phyloP scores from a whole-genome alignment of 2,329 filamentous ascomycete genomes.

The Fonsecaea monophora region DNA sequence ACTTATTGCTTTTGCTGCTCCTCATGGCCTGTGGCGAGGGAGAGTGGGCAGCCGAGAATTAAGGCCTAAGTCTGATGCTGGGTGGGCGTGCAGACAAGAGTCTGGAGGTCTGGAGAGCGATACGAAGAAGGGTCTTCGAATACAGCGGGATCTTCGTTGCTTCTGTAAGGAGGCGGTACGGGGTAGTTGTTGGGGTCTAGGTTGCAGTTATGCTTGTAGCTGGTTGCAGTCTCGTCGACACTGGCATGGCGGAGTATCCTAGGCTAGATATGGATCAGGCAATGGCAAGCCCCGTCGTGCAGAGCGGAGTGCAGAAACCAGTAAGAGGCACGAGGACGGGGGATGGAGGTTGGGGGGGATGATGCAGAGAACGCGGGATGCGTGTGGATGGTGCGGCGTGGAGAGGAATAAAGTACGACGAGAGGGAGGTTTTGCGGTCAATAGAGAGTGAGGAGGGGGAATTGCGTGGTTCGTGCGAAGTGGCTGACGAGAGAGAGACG shows the following conservation, averaged over 20 bases:
- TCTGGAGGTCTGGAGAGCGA: slow-evolving; percentile 3
- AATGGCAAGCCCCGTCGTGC: slow-evolving; percentile 22
- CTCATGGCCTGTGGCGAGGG: slow-evolving; percentile 35
- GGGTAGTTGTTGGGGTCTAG: slow-evolving; percentile 22
- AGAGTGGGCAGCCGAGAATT: slow-evolving; percentile 15
- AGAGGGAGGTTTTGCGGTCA: slow-evolving; percentile 8
- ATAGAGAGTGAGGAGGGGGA: slow-evolving; percentile 17
- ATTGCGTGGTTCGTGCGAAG: slow-evolving; percentile 4
- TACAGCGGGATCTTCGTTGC: slow-evolving; percentile 19
- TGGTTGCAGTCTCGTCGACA: slow-evolving; percentile 6
- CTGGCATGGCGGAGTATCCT: slow-evolving; percentile 25
- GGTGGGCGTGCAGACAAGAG: slow-evolving; percentile 4
- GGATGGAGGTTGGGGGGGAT: slow-evolving; percentile 15
- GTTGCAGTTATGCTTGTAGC: slow-evolving; percentile 25
- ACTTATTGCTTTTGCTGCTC: slow-evolving; percentile 38
- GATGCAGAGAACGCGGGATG: slow-evolving; percentile 33
- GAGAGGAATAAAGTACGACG: slow-evolving; percentile 15
- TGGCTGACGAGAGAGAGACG: slow-evolving; percentile 5
- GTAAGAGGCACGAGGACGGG: slow-evolving; percentile 23
- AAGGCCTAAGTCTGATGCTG: slow-evolving; percentile 15
- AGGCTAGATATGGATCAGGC: slow-evolving; percentile 30
- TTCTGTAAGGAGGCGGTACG: slow-evolving; percentile 28
- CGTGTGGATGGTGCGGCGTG: slow-evolving; percentile 20
- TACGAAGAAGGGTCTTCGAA: slow-evolving; percentile 9
- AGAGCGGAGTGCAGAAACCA: slow-evolving; percentile 29